Base-by-base conservation (phyloP, 2,329 filamentous ascomycete genomes). In the Sporothrix protearum region DNA sequence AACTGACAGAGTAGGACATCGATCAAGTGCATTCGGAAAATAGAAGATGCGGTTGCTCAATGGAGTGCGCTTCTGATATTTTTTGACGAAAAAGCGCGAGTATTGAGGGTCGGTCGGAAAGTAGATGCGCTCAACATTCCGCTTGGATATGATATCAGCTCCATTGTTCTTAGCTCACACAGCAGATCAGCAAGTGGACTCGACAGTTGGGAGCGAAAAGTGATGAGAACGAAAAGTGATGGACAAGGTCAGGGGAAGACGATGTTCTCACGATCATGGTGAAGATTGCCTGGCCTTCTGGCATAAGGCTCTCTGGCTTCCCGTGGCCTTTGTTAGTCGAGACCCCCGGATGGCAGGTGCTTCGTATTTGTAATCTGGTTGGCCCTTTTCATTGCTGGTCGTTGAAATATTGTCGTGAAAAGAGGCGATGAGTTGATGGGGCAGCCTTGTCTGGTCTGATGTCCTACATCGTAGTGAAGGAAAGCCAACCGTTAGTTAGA, bases 41-140 rank as follows among this genome's bases (percentile, higher is more conserved):
- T 93, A 93, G 78, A 97, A 97, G 66, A 93, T 93, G 61, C 94
- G 87, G 79, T 97, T 97, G 77, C 97, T 96, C 68, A 97, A 84
- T 0, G 95, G 94, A n/a, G 93, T 90, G 64, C 94, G 86, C 73
- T 93, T 86, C 80, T 93, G 90, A 75, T 92, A 91, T 79, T 94
- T 96, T 75, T 88, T 90, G 45, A 97, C 93, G 80, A 97, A 97
- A 78, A 93, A 91, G 63, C 92, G 90, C 76, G 96, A 95, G 82
- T 92, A 97, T 79, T 96, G 92, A 36, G 91, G 88, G 77, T 96
- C 89, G 73, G 88, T 77, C 19, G 91, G 85, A 78, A 92, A 91
- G 80, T 97, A 97, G 16, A 97, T 83, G 76, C 90, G 90, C 78
- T 97, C 94, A n/a, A 97, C 94, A 76, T 93, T 96, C 75, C 94